Percentiles rank a stretch among this genome's conserved stretches.
Evolutionary conservation across 2,329 filamentous ascomycete genomes (phyloP).

Genomic region (Fusarium decemcellulare): DNA sequence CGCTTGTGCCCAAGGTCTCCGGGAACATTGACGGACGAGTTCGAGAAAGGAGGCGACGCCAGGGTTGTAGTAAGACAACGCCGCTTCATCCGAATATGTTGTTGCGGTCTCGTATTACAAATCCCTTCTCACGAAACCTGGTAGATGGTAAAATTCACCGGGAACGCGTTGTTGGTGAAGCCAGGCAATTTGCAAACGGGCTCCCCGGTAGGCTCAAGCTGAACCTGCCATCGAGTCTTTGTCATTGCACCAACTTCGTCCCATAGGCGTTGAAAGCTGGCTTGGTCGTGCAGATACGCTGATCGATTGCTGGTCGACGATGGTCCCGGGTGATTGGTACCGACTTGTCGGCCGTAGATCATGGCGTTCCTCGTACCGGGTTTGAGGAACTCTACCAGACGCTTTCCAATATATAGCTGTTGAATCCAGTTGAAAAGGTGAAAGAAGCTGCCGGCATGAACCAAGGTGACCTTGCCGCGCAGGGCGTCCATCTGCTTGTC

Average conservation of each 20-base stretch:
- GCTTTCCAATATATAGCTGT: conserved; percentile 61
- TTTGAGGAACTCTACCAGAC: conserved; percentile 62
- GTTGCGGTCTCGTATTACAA: conserved; percentile 2
- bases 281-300: conserved; percentile 63
- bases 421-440: conserved; percentile 64
- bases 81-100: conserved; percentile 18
- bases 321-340: conserved; percentile 50
- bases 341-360: conserved; percentile 67
- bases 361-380: conserved; percentile 59
- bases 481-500: conserved; percentile 54
- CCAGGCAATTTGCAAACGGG: conserved; percentile 42
- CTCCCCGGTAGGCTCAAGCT: conserved; percentile 53
- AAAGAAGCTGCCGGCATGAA: conserved; percentile 66
- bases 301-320: conserved; percentile 40
- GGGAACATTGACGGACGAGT: conserved; percentile 14
- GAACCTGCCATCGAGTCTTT: conserved; percentile 64
- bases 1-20: conserved; percentile 24
- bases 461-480: conserved; percentile 59
- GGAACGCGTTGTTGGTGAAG: conserved; percentile 45
- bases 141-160: conserved; percentile 54
- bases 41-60: conserved; percentile 32
- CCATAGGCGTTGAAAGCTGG: conserved; percentile 68
- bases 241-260: conserved; percentile 65
- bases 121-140: conserved; percentile 48
- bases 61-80: conserved; percentile 18